Conservation (phyloP, 2,329 filamentous ascomycete species). For the Ophiostoma himal-ulmi region DNA sequence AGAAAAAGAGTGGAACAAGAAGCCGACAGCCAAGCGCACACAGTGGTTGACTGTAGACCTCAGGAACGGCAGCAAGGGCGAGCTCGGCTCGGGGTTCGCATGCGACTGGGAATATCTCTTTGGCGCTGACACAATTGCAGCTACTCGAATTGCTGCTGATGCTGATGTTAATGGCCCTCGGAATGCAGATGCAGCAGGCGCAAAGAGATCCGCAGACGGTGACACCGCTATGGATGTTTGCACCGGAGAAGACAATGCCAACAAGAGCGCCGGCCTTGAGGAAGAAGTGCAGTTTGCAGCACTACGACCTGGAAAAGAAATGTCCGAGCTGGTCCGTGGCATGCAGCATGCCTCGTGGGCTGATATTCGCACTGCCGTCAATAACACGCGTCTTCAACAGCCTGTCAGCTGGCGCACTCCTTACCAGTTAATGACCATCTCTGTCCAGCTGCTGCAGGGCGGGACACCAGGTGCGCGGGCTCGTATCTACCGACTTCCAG, state of each 20-base stretch:
- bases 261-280: background rate
- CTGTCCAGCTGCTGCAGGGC: constrained; percentile 60
- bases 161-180: background rate
- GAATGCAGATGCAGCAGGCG: background rate
- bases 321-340: constrained; percentile 19
- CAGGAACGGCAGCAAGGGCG: constrained; percentile 66
- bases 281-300: constrained; percentile 23
- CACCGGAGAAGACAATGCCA: background rate
- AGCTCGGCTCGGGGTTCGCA: constrained; percentile 73
- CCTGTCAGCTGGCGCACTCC: constrained; percentile 24
- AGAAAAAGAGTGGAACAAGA: constrained; percentile 62
- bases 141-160: background rate
- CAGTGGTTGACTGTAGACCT: constrained; percentile 71
- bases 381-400: constrained; percentile 28
- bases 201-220: background rate
- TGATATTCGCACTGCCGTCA: constrained; percentile 31
- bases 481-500: constrained; percentile 80
- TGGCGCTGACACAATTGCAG: constrained; percentile 29
- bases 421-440: constrained; percentile 50
- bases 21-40: constrained; percentile 74
- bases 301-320: constrained; percentile 1
- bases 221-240: constrained; percentile 14
- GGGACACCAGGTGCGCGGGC: constrained; percentile 68
- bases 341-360: constrained; percentile 25
- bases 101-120: constrained; percentile 79